These are phyloP conservation scores for Adansonia gregorii DNA, from an alignment of 441 rosid genomes.

Conservation along the genomic window DNA sequence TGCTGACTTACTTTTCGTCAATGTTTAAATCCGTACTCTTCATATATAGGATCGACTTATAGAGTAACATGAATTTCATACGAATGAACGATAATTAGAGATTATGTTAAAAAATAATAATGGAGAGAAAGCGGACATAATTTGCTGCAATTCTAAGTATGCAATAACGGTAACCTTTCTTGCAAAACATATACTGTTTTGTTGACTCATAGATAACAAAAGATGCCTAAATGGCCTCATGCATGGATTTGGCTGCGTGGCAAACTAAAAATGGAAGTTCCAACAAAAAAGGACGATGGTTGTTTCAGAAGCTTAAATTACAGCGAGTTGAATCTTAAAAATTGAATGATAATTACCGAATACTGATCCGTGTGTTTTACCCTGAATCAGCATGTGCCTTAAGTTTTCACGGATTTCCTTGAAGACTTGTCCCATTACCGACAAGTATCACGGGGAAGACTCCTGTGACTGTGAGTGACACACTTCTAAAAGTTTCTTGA, in stretches of 20 bases:
- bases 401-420: background rate
- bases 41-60: too few species aligned
- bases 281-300: background rate
- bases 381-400: background rate
- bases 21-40: background rate
- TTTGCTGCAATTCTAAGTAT: background rate
- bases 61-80: background rate
- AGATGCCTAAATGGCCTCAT: background rate
- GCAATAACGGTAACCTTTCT: background rate
- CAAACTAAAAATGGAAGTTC: background rate
- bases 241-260: background rate
- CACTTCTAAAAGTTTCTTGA: background rate
- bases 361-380: background rate
- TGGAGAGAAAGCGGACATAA: background rate
- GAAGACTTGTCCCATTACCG: background rate
- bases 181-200: background rate
- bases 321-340: background rate
- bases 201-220: background rate
- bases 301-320: background rate
- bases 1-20: background rate
- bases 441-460: conserved; percentile 21
- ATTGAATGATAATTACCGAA: background rate
- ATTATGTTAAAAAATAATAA: background rate
- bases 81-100: background rate
- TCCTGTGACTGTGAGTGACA: background rate